phyloP scores from a whole-genome alignment of 2,329 filamentous ascomycete species.

The Xylariaceae sp. region DNA sequence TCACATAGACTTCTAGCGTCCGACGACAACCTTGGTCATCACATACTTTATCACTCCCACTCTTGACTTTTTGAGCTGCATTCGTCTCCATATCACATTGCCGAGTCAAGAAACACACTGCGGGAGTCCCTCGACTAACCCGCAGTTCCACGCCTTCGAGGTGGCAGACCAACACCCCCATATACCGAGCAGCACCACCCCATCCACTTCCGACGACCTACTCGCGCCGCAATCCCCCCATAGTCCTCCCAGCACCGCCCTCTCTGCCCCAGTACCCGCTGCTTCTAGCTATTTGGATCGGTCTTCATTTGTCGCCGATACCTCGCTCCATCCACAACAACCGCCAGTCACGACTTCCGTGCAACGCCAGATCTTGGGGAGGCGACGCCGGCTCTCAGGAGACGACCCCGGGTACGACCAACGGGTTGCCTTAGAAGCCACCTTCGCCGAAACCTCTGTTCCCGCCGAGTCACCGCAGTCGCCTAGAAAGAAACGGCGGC shows the following conservation, averaged over 20 bases:
- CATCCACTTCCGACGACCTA: slow-evolving; percentile 65
- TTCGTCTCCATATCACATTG: no score
- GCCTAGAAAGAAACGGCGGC: slow-evolving; percentile 55
- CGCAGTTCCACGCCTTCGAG: slow-evolving; percentile 50
- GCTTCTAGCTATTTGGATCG: slow-evolving; percentile 16
- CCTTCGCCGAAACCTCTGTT: slow-evolving; percentile 20
- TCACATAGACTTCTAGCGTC: slow-evolving; percentile 4
- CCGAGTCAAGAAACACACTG: slow-evolving; percentile 16
- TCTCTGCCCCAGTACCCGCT: slow-evolving; percentile 35
- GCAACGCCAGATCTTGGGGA: slow-evolving; percentile 44
- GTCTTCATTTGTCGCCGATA: slow-evolving; percentile 3
- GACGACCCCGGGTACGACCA: slow-evolving; percentile 27
- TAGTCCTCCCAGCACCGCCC: slow-evolving; percentile 42
- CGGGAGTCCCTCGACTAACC: slow-evolving; percentile 35
- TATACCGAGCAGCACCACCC: slow-evolving; percentile 45
- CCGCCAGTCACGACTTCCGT: slow-evolving; percentile 10
- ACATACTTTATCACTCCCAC: slow-evolving; percentile 1
- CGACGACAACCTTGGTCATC: neutral
- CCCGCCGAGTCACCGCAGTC: slow-evolving; percentile 18
- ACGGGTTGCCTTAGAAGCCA: slow-evolving; percentile 7
- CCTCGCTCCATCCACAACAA: slow-evolving; percentile 4
- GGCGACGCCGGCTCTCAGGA: slow-evolving; percentile 47
- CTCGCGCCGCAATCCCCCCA: slow-evolving; percentile 50
- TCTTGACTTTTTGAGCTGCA: slow-evolving; percentile 9
- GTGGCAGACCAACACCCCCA: slow-evolving; percentile 67